A percentile compares a stretch with the other conserved stretches of the same genome.
Evolutionary conservation across 108 stramenopile genomes (phyloP).

Genomic region (Parietichytrium sp.): DNA sequence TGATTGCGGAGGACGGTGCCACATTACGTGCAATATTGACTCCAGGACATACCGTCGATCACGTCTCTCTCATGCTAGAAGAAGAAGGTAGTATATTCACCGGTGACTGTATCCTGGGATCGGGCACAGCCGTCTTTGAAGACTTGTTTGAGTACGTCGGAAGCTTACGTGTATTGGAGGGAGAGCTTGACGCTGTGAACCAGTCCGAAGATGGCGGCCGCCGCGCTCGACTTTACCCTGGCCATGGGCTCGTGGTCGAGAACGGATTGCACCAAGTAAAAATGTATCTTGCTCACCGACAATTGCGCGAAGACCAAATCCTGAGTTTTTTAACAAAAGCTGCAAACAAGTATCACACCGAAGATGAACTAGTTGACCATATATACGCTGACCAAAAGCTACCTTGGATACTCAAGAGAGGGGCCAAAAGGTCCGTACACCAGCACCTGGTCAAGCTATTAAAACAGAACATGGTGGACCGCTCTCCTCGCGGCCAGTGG

Average conservation of each 20-base stretch:
- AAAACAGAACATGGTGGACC: no score
- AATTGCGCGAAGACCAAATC: constrained; percentile 19
- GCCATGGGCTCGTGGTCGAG: not conserved
- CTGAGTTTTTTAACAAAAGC: not conserved
- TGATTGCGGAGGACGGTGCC: not conserved
- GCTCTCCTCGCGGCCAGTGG: no score
- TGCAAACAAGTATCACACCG: not conserved
- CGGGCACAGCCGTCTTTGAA: constrained; percentile 49
- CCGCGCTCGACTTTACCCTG: not conserved
- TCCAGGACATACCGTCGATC: constrained; percentile 48
- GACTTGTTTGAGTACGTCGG: constrained; percentile 40
- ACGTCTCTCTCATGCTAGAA: constrained; percentile 31
- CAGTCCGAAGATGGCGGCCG: not conserved
- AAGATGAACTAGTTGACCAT: not conserved
- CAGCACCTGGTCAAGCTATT: constrained; percentile 38
- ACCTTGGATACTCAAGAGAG: not conserved
- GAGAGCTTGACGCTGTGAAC: constrained; percentile 1
- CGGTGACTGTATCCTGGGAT: constrained; percentile 47
- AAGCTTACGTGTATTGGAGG: not conserved
- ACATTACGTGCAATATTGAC: constrained; percentile 40
- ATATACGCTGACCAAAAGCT: constrained; percentile 10
- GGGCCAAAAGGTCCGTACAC: not conserved
- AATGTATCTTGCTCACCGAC: not conserved
- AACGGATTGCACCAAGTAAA: not conserved
- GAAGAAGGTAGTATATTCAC: constrained; percentile 43